Evolutionary conservation across 2,329 filamentous ascomycete genomes (phyloP), one percentile per base, ranked within the genome.

Genomic region (Diatrype stigma): DNA sequence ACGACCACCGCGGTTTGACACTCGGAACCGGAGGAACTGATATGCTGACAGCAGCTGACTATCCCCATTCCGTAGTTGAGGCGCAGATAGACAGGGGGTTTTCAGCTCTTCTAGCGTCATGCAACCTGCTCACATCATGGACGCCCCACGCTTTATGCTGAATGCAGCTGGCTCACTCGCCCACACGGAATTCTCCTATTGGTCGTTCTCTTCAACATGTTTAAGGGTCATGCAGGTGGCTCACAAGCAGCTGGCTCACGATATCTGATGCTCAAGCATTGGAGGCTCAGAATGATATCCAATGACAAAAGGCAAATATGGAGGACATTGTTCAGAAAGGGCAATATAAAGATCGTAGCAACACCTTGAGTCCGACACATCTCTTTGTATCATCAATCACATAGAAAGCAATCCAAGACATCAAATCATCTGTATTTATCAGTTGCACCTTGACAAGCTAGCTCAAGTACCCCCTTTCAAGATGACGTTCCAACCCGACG

Each of bases 401-500:
- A 51, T 34, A 51, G 3, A 55, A 56, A 52, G 52, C 50, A 53
- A 53, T 51, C 40, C 19, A 51, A 58, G 50, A 56, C 32, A 46
- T 54, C 52, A 11, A 50, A 53, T 37, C 14, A 30, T 30, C 26
- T 30, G 26, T 30, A 6, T 30, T 47, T 44, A 52, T 34, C 54
- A 54, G 49, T n/a, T 54, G 50, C 46, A 49, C 53, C 32, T 52
- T 55, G 40, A 56, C 45, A 56, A 14, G 47, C 53, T 51, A 28
- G 56, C 49, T 47, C 35, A 42, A 45, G 8, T 50, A 49, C 47
- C 59, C 42, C 11, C 38, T 45, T 55, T 53, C 11, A 58, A 51
- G 46, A 70, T 70, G 67, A 59, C 62, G 52, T 75, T 74, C 57
- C 60, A 70, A 56, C 70, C 69, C 8, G 66, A 72, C 32, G 63